Evolutionary conservation across 192 early-diverging fungal genomes (phyloP).

Genomic region (Thamnidium elegans): DNA sequence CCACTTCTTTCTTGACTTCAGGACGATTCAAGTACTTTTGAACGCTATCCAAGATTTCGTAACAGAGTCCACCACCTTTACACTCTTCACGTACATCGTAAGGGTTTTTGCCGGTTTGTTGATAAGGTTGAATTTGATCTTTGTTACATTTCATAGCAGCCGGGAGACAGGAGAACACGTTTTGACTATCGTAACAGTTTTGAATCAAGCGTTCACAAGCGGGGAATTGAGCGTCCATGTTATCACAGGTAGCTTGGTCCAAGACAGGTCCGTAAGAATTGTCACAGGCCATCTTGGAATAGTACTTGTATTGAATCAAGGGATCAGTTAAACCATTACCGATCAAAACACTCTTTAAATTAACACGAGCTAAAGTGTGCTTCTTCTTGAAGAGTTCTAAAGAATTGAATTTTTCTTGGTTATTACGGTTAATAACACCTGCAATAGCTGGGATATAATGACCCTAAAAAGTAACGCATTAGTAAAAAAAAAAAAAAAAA

Average conservation of each 20-base stretch:
- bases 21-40: constrained; percentile 78
- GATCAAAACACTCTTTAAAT: constrained; percentile 78
- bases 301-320: constrained; percentile 90
- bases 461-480: constrained; percentile 38
- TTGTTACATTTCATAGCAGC: constrained; percentile 88
- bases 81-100: constrained; percentile 75
- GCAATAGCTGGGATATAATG: constrained; percentile 97
- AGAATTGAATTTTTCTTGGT: constrained; percentile 53
- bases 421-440: constrained; percentile 72
- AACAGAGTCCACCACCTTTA: constrained; percentile 78
- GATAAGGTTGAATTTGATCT: constrained; percentile 74
- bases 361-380: constrained; percentile 49
- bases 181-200: constrained; percentile 87
- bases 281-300: constrained; percentile 80
- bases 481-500: too few species aligned
- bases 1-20: constrained; percentile 76
- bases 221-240: constrained; percentile 76
- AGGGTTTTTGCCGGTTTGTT: constrained; percentile 81
- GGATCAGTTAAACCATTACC: constrained; percentile 96
- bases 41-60: constrained; percentile 81
- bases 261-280: constrained; percentile 82
- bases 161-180: constrained; percentile 79
- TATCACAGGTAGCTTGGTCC: constrained; percentile 65
- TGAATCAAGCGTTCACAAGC: constrained; percentile 80
- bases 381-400: constrained; percentile 7